Evolutionary conservation across 2,329 filamentous ascomycete genomes (phyloP).

Genomic region (Neopestalotiopsis rosae): DNA sequence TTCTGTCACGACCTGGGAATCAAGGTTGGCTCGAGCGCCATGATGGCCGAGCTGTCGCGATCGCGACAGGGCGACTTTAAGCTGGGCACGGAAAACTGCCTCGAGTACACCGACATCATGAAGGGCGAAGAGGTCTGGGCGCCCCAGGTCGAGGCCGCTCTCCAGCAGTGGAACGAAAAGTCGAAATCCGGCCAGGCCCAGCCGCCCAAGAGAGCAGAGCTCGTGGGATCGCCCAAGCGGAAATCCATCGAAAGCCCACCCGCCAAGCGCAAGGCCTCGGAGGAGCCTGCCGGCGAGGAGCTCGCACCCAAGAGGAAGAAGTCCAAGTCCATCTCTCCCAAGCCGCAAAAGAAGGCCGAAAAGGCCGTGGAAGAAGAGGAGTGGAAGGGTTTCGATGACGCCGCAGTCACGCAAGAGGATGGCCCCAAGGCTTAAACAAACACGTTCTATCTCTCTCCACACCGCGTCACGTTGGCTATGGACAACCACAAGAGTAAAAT

Average conservation of each 20-base stretch:
- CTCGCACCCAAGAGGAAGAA: constrained; percentile 4
- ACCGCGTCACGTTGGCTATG: no score
- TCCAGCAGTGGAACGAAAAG: constrained; percentile 46
- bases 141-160: constrained; percentile 67
- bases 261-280: constrained; percentile 21
- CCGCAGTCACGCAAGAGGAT: not conserved
- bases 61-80: constrained; percentile 82
- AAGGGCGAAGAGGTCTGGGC: constrained; percentile 84
- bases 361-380: constrained; percentile 2
- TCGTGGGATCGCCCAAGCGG: constrained; percentile 1
- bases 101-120: constrained; percentile 79
- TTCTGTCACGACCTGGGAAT: constrained; percentile 90
- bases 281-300: constrained; percentile 12
- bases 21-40: constrained; percentile 78
- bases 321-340: constrained; percentile 16
- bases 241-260: constrained; percentile 20
- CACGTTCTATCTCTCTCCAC: no score
- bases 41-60: constrained; percentile 86
- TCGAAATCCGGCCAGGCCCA: constrained; percentile 1
- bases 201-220: constrained; percentile 13
- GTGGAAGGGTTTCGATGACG: constrained; percentile 5
- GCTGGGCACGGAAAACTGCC: constrained; percentile 70
- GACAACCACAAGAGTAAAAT: not conserved
- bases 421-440: not conserved
- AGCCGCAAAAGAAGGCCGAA: not conserved